phyloP scores from a whole-genome alignment of 2,329 filamentous ascomycete genomes.

The Graphium sp. region DNA sequence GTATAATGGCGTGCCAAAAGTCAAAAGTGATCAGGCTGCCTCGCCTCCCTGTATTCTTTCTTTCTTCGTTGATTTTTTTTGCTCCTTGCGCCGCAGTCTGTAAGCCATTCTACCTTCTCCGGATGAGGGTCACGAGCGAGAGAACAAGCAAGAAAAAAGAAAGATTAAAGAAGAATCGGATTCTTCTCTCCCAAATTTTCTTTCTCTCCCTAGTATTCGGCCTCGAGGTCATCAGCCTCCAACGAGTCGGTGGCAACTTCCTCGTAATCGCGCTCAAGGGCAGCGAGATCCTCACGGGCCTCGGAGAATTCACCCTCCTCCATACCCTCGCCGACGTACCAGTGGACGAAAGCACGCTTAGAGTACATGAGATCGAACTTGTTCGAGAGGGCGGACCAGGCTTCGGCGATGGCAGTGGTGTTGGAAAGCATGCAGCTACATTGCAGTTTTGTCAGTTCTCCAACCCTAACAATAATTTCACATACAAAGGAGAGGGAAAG shows the following conservation, averaged over 20 bases:
- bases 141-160: conserved; percentile 2
- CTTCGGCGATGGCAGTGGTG: conserved; percentile 96
- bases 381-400: conserved; percentile 87
- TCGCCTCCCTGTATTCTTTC: too few relatives aligned
- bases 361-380: conserved; percentile 99
- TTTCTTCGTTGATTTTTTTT: too few relatives aligned
- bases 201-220: conserved; percentile 67
- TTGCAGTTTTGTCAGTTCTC: conserved; percentile 9
- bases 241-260: conserved; percentile 93
- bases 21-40: conserved; percentile 2
- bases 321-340: conserved; percentile 99
- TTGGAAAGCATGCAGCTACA: conserved; percentile 91
- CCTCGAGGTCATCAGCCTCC: conserved; percentile 72
- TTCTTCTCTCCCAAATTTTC: too few relatives aligned
- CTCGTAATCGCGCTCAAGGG: conserved; percentile 96
- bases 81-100: too few relatives aligned
- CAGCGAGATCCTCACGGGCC: conserved; percentile 94
- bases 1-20: conserved; percentile 3
- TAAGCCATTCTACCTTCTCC: too few relatives aligned
- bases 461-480: background rate
- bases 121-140: too few relatives aligned
- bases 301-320: conserved; percentile 99
- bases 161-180: too few relatives aligned
- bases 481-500: background rate
- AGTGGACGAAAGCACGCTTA: conserved; percentile 99